phyloP scores from a whole-genome alignment of 768 basidiomycete species.

The Tylopilus intermedius region DNA sequence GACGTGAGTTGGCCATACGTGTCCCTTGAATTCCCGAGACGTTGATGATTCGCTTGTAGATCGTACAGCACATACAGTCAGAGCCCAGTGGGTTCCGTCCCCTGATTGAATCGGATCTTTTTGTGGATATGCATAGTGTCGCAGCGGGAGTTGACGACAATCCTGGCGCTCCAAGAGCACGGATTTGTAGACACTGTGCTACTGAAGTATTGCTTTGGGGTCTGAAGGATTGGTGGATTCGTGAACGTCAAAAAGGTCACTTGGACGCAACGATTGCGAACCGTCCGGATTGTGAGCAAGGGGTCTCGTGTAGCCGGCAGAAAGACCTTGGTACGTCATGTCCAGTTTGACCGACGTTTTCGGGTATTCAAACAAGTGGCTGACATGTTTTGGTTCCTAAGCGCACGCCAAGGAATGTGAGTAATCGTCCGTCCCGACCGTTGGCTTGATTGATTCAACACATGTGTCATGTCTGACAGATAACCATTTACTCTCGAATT shows the following conservation, averaged over 20 bases:
- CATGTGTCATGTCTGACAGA: constrained; percentile 24
- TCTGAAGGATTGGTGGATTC: constrained; percentile 76
- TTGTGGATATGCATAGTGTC: constrained; percentile 62
- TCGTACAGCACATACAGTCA: constrained; percentile 54
- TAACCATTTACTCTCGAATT: constrained; percentile 35
- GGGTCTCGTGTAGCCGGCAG: constrained; percentile 54
- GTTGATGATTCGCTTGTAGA: constrained; percentile 36
- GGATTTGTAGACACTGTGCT: constrained; percentile 69
- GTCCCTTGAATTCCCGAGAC: not conserved
- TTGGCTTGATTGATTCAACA: not conserved
- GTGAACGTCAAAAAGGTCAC: constrained; percentile 68
- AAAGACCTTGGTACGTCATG: constrained; percentile 55
- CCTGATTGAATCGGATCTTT: constrained; percentile 66
- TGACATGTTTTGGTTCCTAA: constrained; percentile 24
- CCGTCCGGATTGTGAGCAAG: constrained; percentile 67
- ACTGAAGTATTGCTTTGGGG: constrained; percentile 73
- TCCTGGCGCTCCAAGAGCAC: constrained; percentile 52
- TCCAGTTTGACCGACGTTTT: not conserved
- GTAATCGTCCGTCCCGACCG: constrained; percentile 21
- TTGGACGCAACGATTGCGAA: constrained; percentile 50
- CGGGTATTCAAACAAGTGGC: constrained; percentile 2
- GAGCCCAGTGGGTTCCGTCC: constrained; percentile 61
- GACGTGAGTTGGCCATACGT: constrained; percentile 44
- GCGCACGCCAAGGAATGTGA: constrained; percentile 76
- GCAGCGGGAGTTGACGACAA: constrained; percentile 52